phyloP scores from a whole-genome alignment of 352 stramenopile genomes.

The Pythium dissimile region DNA sequence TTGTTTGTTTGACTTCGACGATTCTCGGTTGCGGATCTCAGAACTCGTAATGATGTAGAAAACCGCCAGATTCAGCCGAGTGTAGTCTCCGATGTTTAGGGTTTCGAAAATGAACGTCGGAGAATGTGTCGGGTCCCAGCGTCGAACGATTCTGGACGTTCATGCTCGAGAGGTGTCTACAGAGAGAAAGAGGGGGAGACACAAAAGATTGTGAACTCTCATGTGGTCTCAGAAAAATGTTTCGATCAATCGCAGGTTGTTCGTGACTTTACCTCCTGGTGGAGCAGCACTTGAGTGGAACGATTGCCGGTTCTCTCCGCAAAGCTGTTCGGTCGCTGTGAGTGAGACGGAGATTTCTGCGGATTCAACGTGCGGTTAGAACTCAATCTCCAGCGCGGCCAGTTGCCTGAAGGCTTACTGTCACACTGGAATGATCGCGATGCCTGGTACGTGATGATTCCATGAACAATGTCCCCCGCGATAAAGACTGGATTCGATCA shows the following conservation, averaged over 20 bases:
- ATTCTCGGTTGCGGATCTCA: too few species aligned
- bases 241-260: too few species aligned
- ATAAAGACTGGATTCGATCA: neutral
- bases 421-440: neutral
- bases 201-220: too few species aligned
- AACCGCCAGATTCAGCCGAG: neutral
- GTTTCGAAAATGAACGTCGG: neutral
- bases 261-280: too few species aligned
- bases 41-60: neutral
- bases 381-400: neutral
- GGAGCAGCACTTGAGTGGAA: too few species aligned
- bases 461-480: neutral
- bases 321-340: too few species aligned
- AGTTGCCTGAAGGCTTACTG: neutral
- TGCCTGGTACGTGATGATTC: neutral
- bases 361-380: too few species aligned
- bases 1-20: too few species aligned
- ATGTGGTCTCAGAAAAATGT: too few species aligned
- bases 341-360: neutral
- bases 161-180: neutral
- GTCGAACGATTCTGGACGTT: too few species aligned
- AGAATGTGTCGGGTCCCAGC: neutral
- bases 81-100: neutral
- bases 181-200: neutral
- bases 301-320: too few species aligned